Evolutionary conservation across 306 rosid genomes (phyloP), one percentile per base, ranked within the genome.

Genomic region (Ochetophila trinervis): DNA sequence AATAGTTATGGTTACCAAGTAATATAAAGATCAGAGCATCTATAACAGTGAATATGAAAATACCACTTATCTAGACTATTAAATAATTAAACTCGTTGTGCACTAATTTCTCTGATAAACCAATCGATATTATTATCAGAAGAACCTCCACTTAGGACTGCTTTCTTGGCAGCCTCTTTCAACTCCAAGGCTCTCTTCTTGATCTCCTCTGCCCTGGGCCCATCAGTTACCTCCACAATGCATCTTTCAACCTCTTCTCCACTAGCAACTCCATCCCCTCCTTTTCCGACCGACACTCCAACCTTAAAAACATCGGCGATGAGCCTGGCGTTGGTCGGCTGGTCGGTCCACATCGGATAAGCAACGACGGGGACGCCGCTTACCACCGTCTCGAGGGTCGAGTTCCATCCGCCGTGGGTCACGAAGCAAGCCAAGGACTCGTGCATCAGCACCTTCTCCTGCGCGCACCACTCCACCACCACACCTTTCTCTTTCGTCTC

Each of bases 401-500:
- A 87, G 72, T 78, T 87, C 90, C 94, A 87, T 2, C 94, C 94
- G n/a, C 84, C 71, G 0, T 84, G 90, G n/a, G 83, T 84, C 60
- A 87, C 1, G 17, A 87, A 84, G 24, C 90, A 78, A 23, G 75
- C 95, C 49, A 87, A 71, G 0, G 95, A 73, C 13, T 67, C 56
- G 77, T 87, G 90, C 80, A 71, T 78, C 0, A 86, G 54, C 32
- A 86, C 91, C 21, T 76, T 86, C 74, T 80, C 88, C 42, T 87
- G 95, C 0, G 74, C 34, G 53, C 95, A 82, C 95, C 90, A 87
- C 2, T 60, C 71, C 24, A 84, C 88, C 40, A 82, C 73, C 30
- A 82, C 24, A 32, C 82, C 88, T 15, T 4, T 74, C 49, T 62
- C 88, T 59, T 50, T 63, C 0, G 71, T 79, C 36, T 78, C 86